phyloP scores from a whole-genome alignment of 768 basidiomycete species.

The Cyclocybe cylindracea region DNA sequence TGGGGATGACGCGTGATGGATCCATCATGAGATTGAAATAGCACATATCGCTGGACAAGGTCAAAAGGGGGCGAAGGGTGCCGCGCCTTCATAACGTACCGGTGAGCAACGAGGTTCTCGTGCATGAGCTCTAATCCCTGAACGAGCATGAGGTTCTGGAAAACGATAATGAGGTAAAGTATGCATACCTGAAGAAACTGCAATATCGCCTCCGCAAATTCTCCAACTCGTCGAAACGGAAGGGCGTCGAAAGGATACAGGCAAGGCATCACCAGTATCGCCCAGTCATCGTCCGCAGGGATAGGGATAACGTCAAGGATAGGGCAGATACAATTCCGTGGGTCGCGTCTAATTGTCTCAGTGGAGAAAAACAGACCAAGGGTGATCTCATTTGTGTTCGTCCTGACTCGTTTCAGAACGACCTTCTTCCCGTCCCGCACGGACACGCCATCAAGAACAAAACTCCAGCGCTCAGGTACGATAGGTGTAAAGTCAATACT shows the following conservation, averaged over 20 bases:
- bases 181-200: slow-evolving; percentile 19
- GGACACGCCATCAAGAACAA: slow-evolving; percentile 16
- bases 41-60: slow-evolving; percentile 14
- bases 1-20: slow-evolving; percentile 10
- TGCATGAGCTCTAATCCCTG: slow-evolving; percentile 24
- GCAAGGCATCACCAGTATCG: slow-evolving; percentile 22
- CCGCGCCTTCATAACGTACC: slow-evolving; percentile 1
- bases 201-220: slow-evolving; percentile 19
- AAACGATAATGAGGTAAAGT: background rate
- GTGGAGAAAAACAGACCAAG: slow-evolving; percentile 13
- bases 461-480: background rate
- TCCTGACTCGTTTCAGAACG: slow-evolving; percentile 12
- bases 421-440: slow-evolving; percentile 17
- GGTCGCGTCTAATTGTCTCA: slow-evolving; percentile 5
- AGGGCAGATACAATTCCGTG: slow-evolving; percentile 22
- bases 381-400: slow-evolving; percentile 13
- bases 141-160: background rate
- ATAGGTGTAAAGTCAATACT: no score
- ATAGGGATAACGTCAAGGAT: slow-evolving; percentile 21
- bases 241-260: slow-evolving; percentile 14
- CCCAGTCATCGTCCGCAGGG: slow-evolving; percentile 11
- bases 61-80: background rate
- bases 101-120: slow-evolving; percentile 14
- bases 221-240: slow-evolving; percentile 21
- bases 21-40: slow-evolving; percentile 19